Evolutionary conservation across 352 stramenopile species (phyloP), one percentile per base, ranked within the genome.

Genomic region (Globisporangium emineosum): DNA sequence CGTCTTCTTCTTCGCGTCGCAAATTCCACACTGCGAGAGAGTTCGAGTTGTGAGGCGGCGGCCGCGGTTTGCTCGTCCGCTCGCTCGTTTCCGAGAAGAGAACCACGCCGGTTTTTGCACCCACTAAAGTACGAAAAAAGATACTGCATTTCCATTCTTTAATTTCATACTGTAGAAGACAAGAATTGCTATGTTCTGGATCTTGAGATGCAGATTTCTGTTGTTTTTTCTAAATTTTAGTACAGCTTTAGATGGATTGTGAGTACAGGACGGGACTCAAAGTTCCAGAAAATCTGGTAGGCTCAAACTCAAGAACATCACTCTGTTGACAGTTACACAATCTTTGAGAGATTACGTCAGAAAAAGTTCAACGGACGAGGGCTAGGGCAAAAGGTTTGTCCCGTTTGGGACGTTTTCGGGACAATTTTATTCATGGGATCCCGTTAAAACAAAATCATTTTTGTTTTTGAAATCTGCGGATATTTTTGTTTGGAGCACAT

Each of bases 21-120:
- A 57, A 57, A 57, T 57, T 57, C 51, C 51, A 23, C 51, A 57
- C 29, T 57, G 51, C 49, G 49, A 54, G 47, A 53, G 23, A 29
- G 21, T 30, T 7, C 12, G 33, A 40, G 33, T 32, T 10, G 40
- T 33, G n/a, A 32, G 23, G 23, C 30, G 49, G 23, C 23, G 23
- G 12, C 25, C 10, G 5, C 10, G 7, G 13, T 19, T 55, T 30
- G 49, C 49, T 55, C 49, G 49, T 30, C 49, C 49, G 49, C 49
- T 55, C 49, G 49, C 33, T 53, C 19, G 45, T 30, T 52, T 54
- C n/a, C 45, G 9, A 52, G 21, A 17, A 52, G 25, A 19, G 49
- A 33, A 25, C 23, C 13, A n/a, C n/a, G n/a, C n/a, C n/a, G n/a
- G n/a, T 55, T 32, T 21, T 21, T n/a, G 13, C 25, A 6, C 19